Conservation (phyloP, 257 asterid genomes). For the Solanum chmielewskii region DNA sequence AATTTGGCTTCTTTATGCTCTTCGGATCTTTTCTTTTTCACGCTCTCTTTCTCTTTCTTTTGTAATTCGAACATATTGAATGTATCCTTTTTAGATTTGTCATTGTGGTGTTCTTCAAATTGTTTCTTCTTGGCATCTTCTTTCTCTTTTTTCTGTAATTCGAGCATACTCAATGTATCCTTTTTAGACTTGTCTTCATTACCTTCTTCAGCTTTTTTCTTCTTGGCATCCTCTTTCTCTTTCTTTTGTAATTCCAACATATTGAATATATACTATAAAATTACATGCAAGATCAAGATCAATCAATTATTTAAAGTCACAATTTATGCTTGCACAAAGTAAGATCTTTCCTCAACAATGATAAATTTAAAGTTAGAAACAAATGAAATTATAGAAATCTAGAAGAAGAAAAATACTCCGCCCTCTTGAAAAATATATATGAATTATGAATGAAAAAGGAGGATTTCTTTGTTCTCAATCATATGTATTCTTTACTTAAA, state of each 20-base stretch:
- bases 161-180: background rate
- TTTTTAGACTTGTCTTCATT: background rate
- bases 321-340: background rate
- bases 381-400: background rate
- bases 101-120: background rate
- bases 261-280: background rate
- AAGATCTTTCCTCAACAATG: background rate
- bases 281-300: background rate
- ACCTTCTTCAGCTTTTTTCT: background rate
- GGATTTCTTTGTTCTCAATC: background rate
- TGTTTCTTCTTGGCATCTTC: background rate
- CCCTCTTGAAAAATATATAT: background rate
- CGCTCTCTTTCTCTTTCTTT: background rate
- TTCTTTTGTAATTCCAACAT: background rate
- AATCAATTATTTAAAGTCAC: background rate
- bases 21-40: background rate
- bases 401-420: background rate
- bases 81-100: background rate
- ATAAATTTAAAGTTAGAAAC: background rate
- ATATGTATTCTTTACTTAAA: background rate
- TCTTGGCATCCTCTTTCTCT: background rate
- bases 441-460: background rate
- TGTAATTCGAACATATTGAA: background rate
- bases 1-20: background rate
- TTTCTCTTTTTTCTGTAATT: background rate